Conservation (phyloP, 1,284 basidiomycete genomes). For the Tylopilus sp. region DNA sequence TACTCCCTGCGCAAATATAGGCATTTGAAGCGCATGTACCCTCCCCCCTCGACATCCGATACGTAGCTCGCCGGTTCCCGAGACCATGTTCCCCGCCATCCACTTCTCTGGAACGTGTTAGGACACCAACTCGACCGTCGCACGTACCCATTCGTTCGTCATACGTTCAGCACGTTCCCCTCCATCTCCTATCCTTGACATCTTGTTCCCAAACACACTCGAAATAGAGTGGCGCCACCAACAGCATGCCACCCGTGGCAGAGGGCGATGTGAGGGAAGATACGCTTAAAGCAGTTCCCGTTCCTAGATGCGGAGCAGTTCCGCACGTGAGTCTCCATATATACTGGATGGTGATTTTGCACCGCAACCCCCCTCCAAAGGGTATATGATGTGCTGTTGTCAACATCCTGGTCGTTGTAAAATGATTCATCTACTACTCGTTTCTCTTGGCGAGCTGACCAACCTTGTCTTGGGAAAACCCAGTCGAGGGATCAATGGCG, state of each 20-base stretch:
- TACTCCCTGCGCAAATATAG: slow-evolving; percentile 86
- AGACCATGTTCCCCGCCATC: not conserved
- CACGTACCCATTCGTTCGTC: not conserved
- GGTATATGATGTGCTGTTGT: not conserved
- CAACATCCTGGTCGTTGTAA: not conserved
- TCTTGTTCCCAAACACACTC: not conserved
- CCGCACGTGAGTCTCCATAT: not conserved
- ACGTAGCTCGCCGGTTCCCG: slow-evolving; percentile 2
- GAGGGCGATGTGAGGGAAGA: not conserved
- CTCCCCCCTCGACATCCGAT: slow-evolving; percentile 24
- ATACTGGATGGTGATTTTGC: not conserved
- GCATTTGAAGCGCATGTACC: slow-evolving; percentile 75
- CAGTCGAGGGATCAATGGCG: no score
- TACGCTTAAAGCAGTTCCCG: not conserved
- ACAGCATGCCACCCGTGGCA: no score
- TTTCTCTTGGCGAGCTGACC: no score
- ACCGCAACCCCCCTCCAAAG: not conserved
- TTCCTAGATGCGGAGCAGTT: not conserved
- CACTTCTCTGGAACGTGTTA: not conserved
- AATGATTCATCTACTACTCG: no score
- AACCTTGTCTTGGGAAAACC: no score
- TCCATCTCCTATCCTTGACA: not conserved
- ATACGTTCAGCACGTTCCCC: not conserved
- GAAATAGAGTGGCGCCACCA: not conserved
- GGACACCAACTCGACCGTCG: not conserved